These are phyloP conservation scores for Byssothecium circinans DNA, from an alignment of 2,329 filamentous ascomycete genomes.

Conservation along the genomic window DNA sequence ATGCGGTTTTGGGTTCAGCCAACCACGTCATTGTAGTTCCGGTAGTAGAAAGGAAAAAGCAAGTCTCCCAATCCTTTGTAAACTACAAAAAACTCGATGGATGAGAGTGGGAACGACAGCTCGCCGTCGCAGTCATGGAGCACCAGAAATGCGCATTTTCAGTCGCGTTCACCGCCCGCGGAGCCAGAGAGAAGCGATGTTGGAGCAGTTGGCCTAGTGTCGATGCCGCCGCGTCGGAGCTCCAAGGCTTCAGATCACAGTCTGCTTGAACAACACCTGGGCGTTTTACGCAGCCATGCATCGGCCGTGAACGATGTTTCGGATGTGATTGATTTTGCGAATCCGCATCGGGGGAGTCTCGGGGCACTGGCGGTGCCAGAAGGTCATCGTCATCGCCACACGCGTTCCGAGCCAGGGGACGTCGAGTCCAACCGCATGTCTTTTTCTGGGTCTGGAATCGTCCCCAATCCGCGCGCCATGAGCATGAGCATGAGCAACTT, in stretches of 20 bases:
- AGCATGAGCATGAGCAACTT: constrained; percentile 47
- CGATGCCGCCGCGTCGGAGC: constrained; percentile 58
- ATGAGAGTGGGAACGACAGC: no score
- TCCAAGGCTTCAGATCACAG: constrained; percentile 51
- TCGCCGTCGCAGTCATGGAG: constrained; percentile 42
- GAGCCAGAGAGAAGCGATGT: constrained; percentile 60
- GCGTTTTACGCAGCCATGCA: constrained; percentile 39
- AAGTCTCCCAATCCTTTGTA: constrained; percentile 7
- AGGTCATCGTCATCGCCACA: constrained; percentile 52
- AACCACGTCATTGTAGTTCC: constrained; percentile 18
- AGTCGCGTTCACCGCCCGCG: constrained; percentile 62
- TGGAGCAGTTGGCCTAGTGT: constrained; percentile 61
- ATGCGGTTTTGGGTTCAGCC: neutral
- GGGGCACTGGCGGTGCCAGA: constrained; percentile 26
- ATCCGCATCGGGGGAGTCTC: constrained; percentile 18
- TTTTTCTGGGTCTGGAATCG: constrained; percentile 59
- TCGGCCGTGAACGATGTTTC: constrained; percentile 54
- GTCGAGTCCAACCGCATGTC: constrained; percentile 68
- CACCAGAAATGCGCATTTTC: constrained; percentile 48
- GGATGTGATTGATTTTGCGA: constrained; percentile 32
- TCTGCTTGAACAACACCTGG: constrained; percentile 28
- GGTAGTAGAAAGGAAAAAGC: constrained; percentile 12
- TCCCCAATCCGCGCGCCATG: constrained; percentile 54
- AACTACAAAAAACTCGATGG: no score
- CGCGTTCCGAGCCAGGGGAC: constrained; percentile 51